Evolutionary conservation across 2,329 filamentous ascomycete genomes (phyloP).

Genomic region (Didymellaceae sp.): DNA sequence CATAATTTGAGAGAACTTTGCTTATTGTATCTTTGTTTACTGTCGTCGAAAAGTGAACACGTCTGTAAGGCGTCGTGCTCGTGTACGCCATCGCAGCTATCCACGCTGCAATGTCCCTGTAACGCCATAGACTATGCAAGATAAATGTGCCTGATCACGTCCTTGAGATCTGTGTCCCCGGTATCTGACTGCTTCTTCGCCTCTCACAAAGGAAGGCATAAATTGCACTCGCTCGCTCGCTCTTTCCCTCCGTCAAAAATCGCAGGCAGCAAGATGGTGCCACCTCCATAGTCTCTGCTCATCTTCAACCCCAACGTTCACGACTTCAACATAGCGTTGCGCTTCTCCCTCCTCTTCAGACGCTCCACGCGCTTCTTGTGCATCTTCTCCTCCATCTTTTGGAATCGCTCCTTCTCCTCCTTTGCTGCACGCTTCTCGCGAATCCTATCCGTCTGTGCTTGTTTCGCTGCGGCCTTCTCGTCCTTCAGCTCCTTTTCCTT

Average conservation of each 20-base stretch:
- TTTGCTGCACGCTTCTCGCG: slow-evolving; percentile 87
- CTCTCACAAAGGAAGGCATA: background rate
- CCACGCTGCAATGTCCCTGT: background rate
- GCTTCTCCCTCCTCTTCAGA: slow-evolving; percentile 93
- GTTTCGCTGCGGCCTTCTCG: slow-evolving; percentile 75
- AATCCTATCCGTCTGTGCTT: slow-evolving; percentile 80
- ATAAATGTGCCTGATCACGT: background rate
- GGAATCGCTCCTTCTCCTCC: slow-evolving; percentile 90
- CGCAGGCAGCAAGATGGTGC: no score
- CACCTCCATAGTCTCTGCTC: background rate
- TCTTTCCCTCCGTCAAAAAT: background rate
- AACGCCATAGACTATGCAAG: slow-evolving; percentile 16
- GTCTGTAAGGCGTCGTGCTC: background rate
- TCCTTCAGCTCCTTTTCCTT: slow-evolving; percentile 93
- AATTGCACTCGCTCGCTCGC: background rate
- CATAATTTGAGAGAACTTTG: background rate
- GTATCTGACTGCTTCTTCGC: background rate
- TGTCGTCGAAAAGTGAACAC: no score
- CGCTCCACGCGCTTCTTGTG: slow-evolving; percentile 93
- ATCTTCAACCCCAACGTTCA: no score
- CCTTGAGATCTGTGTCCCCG: background rate
- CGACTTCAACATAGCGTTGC: slow-evolving; percentile 76
- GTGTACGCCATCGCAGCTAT: background rate
- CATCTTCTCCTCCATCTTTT: slow-evolving; percentile 97
- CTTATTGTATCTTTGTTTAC: no score